These are phyloP conservation scores for Nicotiana benthamiana DNA, from an alignment of 257 asterid genomes.

Conservation along the genomic window DNA sequence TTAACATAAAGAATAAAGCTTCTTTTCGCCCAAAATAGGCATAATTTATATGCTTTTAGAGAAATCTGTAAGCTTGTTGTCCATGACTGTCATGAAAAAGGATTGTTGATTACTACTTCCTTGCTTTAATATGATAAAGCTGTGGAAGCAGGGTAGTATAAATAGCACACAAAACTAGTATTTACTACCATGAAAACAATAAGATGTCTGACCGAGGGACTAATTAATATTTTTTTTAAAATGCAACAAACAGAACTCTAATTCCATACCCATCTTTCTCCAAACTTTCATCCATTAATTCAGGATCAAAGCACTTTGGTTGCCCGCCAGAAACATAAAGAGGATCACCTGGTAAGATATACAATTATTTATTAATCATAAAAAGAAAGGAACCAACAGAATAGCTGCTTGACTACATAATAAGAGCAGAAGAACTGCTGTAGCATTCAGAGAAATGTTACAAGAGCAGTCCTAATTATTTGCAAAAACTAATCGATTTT, in stretches of 20 bases:
- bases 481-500: neutral
- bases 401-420: neutral
- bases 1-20: neutral
- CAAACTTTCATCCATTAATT: constrained; percentile 39
- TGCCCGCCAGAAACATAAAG: constrained; percentile 74
- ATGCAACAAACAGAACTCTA: neutral
- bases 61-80: neutral
- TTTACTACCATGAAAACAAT: neutral
- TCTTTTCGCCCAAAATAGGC: neutral
- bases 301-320: constrained; percentile 46
- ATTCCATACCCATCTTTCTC: constrained; percentile 76
- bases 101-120: neutral
- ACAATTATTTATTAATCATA: neutral
- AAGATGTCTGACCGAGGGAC: neutral
- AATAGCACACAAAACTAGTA: neutral
- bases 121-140: neutral
- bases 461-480: neutral
- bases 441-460: neutral
- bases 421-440: neutral
- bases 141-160: neutral
- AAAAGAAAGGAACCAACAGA: constrained; percentile 1
- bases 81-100: neutral
- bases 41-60: neutral
- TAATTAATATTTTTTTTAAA: constrained; percentile 1
- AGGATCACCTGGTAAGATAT: constrained; percentile 63